phyloP scores from a whole-genome alignment of 2,329 filamentous ascomycete species.

The Fusarium armeniacum region DNA sequence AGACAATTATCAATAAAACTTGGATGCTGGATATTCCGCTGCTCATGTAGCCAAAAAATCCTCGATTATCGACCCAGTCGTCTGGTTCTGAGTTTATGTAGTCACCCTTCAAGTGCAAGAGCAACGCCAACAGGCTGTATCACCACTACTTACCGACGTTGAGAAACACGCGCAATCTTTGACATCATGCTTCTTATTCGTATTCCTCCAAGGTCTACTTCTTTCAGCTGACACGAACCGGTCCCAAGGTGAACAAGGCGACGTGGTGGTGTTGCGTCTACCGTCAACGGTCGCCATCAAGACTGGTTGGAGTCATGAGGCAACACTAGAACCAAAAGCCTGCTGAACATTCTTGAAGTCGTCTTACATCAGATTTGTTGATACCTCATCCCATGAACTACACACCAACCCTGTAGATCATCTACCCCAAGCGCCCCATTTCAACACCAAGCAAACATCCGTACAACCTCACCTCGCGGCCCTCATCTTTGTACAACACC shows the following conservation, averaged over 20 bases:
- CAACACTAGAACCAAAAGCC: not conserved
- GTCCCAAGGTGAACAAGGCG: not conserved
- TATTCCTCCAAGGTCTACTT: not conserved
- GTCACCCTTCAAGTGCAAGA: conserved; percentile 12
- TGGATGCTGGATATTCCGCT: fast-evolving
- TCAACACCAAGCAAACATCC: not conserved
- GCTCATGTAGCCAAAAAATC: not conserved
- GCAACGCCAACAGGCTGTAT: conserved; percentile 23
- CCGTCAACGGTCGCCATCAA: not conserved
- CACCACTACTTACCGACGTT: not conserved
- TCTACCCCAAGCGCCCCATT: too few species aligned
- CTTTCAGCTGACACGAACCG: not conserved
- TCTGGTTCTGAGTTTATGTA: conserved; percentile 38
- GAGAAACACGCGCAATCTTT: not conserved
- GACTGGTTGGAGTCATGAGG: too few species aligned
- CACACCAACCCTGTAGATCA: not conserved
- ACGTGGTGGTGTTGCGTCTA: not conserved
- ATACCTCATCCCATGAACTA: not conserved
- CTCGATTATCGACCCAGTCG: conserved; percentile 1
- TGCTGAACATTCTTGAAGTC: not conserved
- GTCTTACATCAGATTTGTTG: not conserved
- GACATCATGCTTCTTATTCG: not conserved
- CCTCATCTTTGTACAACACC: conserved; percentile 16
- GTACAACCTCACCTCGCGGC: conserved; percentile 36
- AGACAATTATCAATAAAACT: fast-evolving